These are phyloP conservation scores for Tricladium varicosporioides DNA, from an alignment of 2,329 filamentous ascomycete genomes.

Conservation along the genomic window DNA sequence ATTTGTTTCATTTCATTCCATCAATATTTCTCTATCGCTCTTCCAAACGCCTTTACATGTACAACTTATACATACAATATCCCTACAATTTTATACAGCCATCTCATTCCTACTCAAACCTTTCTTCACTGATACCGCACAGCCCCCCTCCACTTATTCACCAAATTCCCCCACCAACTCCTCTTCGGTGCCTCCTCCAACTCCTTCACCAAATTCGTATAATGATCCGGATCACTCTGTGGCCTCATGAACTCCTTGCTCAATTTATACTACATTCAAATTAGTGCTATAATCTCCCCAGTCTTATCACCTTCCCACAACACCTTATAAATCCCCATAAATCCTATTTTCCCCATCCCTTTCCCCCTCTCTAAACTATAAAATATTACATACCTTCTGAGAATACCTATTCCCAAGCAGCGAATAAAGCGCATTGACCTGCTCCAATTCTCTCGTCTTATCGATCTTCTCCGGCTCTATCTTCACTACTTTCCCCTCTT, in stretches of 20 bases:
- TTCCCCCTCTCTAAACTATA: too few species aligned
- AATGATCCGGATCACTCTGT: conserved; percentile 63
- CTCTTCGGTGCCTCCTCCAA: conserved; percentile 61
- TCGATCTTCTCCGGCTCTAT: conserved; percentile 13
- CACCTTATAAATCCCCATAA: too few species aligned
- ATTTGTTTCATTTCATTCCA: conserved; percentile 1
- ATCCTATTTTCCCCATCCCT: too few species aligned
- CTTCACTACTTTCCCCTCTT: too few species aligned
- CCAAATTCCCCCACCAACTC: conserved; percentile 50
- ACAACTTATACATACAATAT: conserved; percentile 3
- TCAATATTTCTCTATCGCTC: background rate
- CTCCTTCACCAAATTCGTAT: conserved; percentile 57
- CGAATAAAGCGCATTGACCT: conserved; percentile 58
- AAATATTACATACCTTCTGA: conserved; percentile 43
- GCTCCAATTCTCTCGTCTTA: conserved; percentile 51
- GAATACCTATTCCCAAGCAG: conserved; percentile 59
- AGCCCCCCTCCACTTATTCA: conserved; percentile 56
- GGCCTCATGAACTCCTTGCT: conserved; percentile 46
- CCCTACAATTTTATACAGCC: background rate
- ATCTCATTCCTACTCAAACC: background rate
- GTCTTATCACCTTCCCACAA: too few species aligned
- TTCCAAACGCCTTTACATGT: conserved; percentile 12
- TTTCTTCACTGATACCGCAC: conserved; percentile 50
- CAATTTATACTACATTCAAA: conserved; percentile 1
- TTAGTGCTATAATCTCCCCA: background rate